Evolutionary conservation across 352 stramenopile species (phyloP).

Genomic region (Phytophthora ohioensis): DNA sequence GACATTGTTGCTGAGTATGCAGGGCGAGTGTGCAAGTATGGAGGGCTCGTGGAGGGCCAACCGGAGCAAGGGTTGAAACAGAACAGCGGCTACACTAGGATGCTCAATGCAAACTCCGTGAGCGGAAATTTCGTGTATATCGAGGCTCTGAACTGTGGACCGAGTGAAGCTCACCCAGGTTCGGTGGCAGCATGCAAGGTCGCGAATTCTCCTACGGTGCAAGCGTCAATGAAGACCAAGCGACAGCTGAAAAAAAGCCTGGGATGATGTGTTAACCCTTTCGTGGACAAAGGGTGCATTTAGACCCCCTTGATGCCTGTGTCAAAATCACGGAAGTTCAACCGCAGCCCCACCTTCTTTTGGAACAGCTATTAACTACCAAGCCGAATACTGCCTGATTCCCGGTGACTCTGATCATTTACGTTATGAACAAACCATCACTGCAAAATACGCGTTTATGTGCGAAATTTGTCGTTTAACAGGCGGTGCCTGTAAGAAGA

Average conservation of each 20-base stretch:
- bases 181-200: too few relatives aligned
- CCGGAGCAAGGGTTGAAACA: background rate
- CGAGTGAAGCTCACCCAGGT: too few relatives aligned
- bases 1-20: background rate
- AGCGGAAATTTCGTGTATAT: background rate
- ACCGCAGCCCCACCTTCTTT: background rate
- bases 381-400: too few relatives aligned
- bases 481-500: too few relatives aligned
- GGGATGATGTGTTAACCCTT: background rate
- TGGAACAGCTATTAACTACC: too few relatives aligned
- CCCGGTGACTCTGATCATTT: background rate
- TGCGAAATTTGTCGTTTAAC: background rate
- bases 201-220: too few relatives aligned
- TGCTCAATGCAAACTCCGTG: background rate
- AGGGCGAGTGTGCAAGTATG: background rate
- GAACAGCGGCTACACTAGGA: background rate
- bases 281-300: slow-evolving; percentile 9
- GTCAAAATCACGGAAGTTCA: slow-evolving; percentile 10
- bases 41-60: background rate
- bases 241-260: too few relatives aligned
- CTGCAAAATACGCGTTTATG: slow-evolving; percentile 2
- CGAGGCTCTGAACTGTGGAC: background rate
- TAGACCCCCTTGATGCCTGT: slow-evolving; percentile 5
- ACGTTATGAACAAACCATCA: slow-evolving; percentile 1
- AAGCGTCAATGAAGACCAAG: too few relatives aligned